Evolutionary conservation across 2,329 filamentous ascomycete genomes (phyloP).

Genomic region (Penicillium crustosum): DNA sequence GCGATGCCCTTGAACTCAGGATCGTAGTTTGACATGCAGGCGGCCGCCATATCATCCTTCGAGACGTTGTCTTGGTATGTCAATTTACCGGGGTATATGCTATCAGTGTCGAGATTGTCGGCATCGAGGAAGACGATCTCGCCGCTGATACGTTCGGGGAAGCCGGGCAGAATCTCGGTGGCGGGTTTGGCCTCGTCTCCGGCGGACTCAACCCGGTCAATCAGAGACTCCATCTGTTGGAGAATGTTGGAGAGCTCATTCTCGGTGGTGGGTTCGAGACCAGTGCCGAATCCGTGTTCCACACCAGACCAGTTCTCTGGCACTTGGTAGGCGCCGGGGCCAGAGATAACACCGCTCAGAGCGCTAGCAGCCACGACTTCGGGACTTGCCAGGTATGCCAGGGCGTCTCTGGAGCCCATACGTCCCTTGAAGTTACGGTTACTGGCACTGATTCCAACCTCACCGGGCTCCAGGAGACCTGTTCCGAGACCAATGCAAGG

Average conservation of each 20-base stretch:
- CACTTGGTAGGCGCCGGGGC: constrained; percentile 75
- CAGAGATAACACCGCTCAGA: constrained; percentile 54
- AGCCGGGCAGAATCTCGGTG: constrained; percentile 78
- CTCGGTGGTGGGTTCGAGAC: constrained; percentile 59
- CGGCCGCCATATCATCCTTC: constrained; percentile 76
- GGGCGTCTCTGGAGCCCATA: constrained; percentile 77
- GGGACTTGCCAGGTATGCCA: constrained; percentile 83
- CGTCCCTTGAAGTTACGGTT: constrained; percentile 92
- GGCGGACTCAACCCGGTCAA: constrained; percentile 52
- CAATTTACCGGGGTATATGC: constrained; percentile 87
- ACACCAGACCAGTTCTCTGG: constrained; percentile 64
- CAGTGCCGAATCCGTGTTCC: constrained; percentile 69
- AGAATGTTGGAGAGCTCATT: constrained; percentile 72
- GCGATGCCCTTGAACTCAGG: constrained; percentile 64
- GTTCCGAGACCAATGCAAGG: constrained; percentile 83
- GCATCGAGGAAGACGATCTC: constrained; percentile 87
- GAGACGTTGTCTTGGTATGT: constrained; percentile 87
- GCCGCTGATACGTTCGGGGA: constrained; percentile 77
- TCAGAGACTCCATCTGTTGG: constrained; percentile 65
- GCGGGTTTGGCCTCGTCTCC: constrained; percentile 19
- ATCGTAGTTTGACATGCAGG: constrained; percentile 96
- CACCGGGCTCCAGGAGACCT: constrained; percentile 78
- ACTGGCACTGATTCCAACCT: constrained; percentile 77
- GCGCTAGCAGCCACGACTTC: constrained; percentile 92
- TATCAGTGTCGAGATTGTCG: constrained; percentile 88